Evolutionary conservation across 2,329 filamentous ascomycete species (phyloP).

Genomic region (Ophiostoma ulmi): DNA sequence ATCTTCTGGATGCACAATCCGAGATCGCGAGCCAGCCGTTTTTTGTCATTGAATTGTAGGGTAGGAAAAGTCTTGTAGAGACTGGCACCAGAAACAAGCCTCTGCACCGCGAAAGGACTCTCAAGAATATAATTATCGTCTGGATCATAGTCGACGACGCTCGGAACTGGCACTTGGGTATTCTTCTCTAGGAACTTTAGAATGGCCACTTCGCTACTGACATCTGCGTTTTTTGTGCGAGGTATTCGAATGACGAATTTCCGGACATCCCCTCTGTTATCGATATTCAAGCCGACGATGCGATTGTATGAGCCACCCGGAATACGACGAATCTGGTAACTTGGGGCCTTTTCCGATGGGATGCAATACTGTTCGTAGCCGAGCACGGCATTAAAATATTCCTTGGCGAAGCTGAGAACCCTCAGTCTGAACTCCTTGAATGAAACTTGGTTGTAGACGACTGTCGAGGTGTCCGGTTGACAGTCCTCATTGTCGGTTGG

Average conservation of each 20-base stretch:
- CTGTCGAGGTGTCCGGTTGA: no score
- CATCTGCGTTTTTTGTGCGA: not conserved
- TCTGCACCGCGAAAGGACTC: not conserved
- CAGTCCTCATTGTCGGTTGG: no score
- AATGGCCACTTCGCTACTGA: not conserved
- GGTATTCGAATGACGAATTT: not conserved
- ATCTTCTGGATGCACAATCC: not conserved
- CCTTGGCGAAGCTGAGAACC: no score
- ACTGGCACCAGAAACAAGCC: not conserved
- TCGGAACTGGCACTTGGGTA: not conserved
- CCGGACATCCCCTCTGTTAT: not conserved
- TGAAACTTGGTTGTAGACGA: no score
- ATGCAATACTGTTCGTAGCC: no score
- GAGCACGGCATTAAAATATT: no score
- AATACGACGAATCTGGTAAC: not conserved
- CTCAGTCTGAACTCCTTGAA: no score
- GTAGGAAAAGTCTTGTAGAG: not conserved
- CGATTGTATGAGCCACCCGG: not conserved
- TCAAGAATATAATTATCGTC: not conserved
- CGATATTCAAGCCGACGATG: not conserved
- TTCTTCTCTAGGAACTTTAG: not conserved
- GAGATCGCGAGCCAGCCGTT: not conserved
- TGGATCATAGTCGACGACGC: not conserved
- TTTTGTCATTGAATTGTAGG: not conserved
- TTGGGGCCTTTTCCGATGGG: no score